Percentiles rank a stretch among this genome's conserved stretches.
phyloP scores from a whole-genome alignment of 2,329 filamentous ascomycete species.

The Alternaria gansuensis region DNA sequence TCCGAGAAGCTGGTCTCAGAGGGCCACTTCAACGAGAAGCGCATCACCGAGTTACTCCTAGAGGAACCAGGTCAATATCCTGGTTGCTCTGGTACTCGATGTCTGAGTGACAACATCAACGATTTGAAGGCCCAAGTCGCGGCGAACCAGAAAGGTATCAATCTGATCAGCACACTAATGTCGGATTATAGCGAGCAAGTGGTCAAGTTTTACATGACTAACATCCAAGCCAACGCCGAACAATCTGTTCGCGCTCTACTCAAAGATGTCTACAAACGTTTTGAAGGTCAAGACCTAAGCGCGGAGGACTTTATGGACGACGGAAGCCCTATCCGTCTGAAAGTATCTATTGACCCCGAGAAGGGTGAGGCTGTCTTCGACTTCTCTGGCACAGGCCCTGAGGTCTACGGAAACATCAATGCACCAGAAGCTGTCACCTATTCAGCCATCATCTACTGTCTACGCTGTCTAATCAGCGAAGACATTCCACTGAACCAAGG shows the following conservation, averaged over 20 bases:
- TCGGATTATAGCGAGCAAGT: constrained; percentile 79
- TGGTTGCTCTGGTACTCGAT: constrained; percentile 80
- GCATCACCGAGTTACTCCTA: constrained; percentile 75
- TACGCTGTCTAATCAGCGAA: constrained; percentile 79
- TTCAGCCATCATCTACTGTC: constrained; percentile 85
- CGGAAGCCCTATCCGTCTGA: constrained; percentile 78
- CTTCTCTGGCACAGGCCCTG: constrained; percentile 78
- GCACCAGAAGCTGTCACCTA: constrained; percentile 84
- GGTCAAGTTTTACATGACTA: constrained; percentile 84
- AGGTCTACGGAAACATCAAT: constrained; percentile 83
- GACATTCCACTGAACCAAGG: constrained; percentile 90
- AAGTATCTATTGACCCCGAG: constrained; percentile 75
- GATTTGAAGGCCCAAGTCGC: constrained; percentile 88
- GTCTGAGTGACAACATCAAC: constrained; percentile 82
- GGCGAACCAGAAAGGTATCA: constrained; percentile 86
- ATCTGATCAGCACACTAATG: constrained; percentile 76
- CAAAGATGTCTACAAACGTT: constrained; percentile 73
- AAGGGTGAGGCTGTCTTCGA: constrained; percentile 82
- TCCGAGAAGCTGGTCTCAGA: constrained; percentile 75
- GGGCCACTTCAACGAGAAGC: constrained; percentile 79
- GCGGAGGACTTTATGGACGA: constrained; percentile 89
- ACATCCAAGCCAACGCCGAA: constrained; percentile 83
- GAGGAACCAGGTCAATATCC: constrained; percentile 77
- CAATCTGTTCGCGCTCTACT: constrained; percentile 76
- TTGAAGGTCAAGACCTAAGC: constrained; percentile 74